These are phyloP conservation scores for Aspergillus ellipticus DNA, from an alignment of 495 filamentous ascomycete genomes.

Conservation along the genomic window DNA sequence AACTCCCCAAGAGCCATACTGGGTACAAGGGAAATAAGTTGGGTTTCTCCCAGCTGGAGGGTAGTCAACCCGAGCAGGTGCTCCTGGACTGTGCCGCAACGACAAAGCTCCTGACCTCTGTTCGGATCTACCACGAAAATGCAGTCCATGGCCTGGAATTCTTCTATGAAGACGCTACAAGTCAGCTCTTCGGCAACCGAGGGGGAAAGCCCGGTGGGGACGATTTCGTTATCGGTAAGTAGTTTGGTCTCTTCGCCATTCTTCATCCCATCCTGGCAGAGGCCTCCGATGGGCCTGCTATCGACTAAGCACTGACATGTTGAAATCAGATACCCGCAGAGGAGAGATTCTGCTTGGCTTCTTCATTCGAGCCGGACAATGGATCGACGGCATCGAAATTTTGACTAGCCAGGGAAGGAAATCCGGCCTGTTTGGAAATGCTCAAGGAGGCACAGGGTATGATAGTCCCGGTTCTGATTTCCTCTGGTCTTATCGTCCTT, in stretches of 20 bases:
- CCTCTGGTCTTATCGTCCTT: not conserved
- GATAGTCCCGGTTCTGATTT: conserved; percentile 23
- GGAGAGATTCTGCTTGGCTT: conserved; percentile 90
- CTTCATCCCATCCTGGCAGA: too few species aligned
- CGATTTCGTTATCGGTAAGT: conserved; percentile 70
- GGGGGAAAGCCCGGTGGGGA: conserved; percentile 73
- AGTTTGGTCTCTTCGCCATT: too few species aligned
- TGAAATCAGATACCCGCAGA: conserved; percentile 66
- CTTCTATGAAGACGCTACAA: conserved; percentile 81
- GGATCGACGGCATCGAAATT: conserved; percentile 90
- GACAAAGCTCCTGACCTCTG: conserved; percentile 68
- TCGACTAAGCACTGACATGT: not conserved
- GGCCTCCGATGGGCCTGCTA: not conserved
- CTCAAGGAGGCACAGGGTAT: conserved; percentile 77
- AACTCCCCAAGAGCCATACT: conserved; percentile 66
- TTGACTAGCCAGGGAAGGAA: conserved; percentile 82
- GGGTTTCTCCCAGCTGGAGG: conserved; percentile 69
- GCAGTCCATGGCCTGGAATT: conserved; percentile 89
- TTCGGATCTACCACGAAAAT: conserved; percentile 74
- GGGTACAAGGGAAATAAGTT: conserved; percentile 76
- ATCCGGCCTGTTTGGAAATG: conserved; percentile 82
- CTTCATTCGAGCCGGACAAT: conserved; percentile 71
- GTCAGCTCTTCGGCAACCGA: conserved; percentile 84
- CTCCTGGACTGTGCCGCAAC: conserved; percentile 68
- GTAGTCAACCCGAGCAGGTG: conserved; percentile 67